Evolutionary conservation across 306 rosid species (phyloP).

Genomic region (Trifolium pratense): DNA sequence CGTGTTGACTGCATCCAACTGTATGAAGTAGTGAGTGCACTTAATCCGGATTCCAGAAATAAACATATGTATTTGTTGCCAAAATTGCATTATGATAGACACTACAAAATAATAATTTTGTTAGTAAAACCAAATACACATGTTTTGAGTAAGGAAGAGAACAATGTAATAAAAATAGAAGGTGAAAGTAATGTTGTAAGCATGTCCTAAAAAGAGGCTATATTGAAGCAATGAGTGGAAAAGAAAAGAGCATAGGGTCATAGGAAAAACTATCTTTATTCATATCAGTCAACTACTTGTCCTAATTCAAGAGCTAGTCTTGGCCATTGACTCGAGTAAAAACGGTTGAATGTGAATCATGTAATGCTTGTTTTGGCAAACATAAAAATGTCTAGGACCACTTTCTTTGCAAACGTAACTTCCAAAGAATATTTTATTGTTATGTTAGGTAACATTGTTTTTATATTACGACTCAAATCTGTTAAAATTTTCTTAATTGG

Average conservation of each 20-base stretch:
- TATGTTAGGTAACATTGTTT: slow-evolving; percentile 36
- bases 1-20: too few relatives aligned
- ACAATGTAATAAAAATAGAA: slow-evolving; percentile 4
- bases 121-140: neutral
- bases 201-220: neutral
- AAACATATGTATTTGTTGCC: neutral
- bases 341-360: slow-evolving; percentile 39
- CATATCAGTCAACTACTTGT: slow-evolving; percentile 39
- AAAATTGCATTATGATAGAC: neutral
- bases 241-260: slow-evolving; percentile 6
- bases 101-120: neutral
- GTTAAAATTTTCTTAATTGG: slow-evolving; percentile 30
- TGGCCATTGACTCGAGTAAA: slow-evolving; percentile 40
- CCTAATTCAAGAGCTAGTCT: slow-evolving; percentile 29
- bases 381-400: slow-evolving; percentile 45
- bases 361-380: slow-evolving; percentile 49
- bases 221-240: slow-evolving; percentile 38
- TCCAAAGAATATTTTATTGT: slow-evolving; percentile 42
- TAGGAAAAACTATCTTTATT: slow-evolving; percentile 32
- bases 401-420: slow-evolving; percentile 34
- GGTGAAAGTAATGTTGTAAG: slow-evolving; percentile 9
- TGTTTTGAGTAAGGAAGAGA: slow-evolving; percentile 14
- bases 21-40: too few relatives aligned
- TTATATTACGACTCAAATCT: slow-evolving; percentile 13
- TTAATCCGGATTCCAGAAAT: too few relatives aligned